Evolutionary conservation across 768 basidiomycete genomes (phyloP).

Genomic region (Gymnopilus dilepis): DNA sequence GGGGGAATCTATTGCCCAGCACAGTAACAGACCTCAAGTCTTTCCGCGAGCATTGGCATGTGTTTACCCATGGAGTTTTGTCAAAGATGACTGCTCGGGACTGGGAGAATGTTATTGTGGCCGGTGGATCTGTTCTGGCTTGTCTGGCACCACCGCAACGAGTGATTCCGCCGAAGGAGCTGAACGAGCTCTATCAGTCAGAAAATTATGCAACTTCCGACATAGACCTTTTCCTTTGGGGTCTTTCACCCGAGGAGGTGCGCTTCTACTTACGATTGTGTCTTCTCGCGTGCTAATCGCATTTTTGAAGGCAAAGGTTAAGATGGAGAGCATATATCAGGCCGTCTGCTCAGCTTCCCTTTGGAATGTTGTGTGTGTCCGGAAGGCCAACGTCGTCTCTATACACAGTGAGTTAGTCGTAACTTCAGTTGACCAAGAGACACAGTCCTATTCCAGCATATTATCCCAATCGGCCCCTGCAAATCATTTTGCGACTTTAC

Average conservation of each 20-base stretch:
- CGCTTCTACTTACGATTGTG: slow-evolving; percentile 16
- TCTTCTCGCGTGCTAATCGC: not conserved
- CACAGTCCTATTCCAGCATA: slow-evolving; percentile 46
- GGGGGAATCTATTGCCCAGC: slow-evolving; percentile 52
- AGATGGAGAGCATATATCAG: slow-evolving; percentile 62
- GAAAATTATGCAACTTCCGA: slow-evolving; percentile 63
- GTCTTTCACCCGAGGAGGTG: slow-evolving; percentile 58
- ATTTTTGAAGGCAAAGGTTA: slow-evolving; percentile 51
- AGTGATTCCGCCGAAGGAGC: slow-evolving; percentile 50
- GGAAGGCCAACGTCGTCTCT: slow-evolving; percentile 67
- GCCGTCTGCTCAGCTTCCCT: slow-evolving; percentile 68
- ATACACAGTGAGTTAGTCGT: slow-evolving; percentile 61
- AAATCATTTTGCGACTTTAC: too few relatives aligned
- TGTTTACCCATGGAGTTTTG: not conserved
- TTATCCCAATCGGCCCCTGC: slow-evolving; percentile 69
- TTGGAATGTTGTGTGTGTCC: slow-evolving; percentile 70
- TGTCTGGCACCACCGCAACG: slow-evolving; percentile 24
- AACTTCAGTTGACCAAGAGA: not conserved
- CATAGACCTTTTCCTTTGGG: too few relatives aligned
- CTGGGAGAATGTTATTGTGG: slow-evolving; percentile 4
- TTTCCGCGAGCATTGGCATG: not conserved
- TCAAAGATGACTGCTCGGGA: not conserved
- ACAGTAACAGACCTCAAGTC: slow-evolving; percentile 53
- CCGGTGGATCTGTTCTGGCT: not conserved
- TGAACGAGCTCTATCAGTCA: slow-evolving; percentile 58